Evolutionary conservation across 192 early-diverging fungal species (phyloP), one percentile per base, ranked within the genome.

Genomic region (Entomortierella chlamydospora): DNA sequence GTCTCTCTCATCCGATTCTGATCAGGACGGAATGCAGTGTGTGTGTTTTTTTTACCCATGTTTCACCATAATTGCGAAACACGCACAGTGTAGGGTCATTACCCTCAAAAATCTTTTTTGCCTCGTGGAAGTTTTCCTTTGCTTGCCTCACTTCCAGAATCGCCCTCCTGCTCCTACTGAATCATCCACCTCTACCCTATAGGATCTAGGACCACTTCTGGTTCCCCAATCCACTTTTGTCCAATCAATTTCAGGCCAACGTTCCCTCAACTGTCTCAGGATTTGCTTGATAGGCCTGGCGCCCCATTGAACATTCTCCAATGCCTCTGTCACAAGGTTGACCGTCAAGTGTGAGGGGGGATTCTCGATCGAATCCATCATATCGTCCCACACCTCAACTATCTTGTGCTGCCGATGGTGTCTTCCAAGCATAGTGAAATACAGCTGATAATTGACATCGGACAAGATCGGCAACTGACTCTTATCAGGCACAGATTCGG

Each of bases 301-400:
- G 0, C 74, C 74, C 74, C 74, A 78, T 6, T 78, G 74, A 4
- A 78, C 74, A 57, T 78, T 64, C 50, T 78, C 74, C 53, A 78
- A 49, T 2, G 74, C 66, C 39, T 78, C 74, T 1, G 50, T 63
- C 34, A 70, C 61, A 25, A 64, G 30, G 45, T 59, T 69, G 25
- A 69, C 68, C 25, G 55, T 47, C 56, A 28, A 17, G 13, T 31
- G 51, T 3, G 66, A 64, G 0, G 74, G 74, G 8, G 73, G 65
- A 29, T 20, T 34, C 31, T 55, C 65, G 20, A 61, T 50, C 42
- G 34, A 34, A n/a, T 39, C 20, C 56, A 78, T 69, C 74, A 78
- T 78, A 7, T 64, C 67, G 7, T 78, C 61, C 74, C 74, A 78
- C 26, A 70, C 74, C 17, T 50, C 67, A 1, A 70, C 49, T 54